Conservation (phyloP, 2,329 filamentous ascomycete genomes). For the Hymenoscyphus albidus region DNA sequence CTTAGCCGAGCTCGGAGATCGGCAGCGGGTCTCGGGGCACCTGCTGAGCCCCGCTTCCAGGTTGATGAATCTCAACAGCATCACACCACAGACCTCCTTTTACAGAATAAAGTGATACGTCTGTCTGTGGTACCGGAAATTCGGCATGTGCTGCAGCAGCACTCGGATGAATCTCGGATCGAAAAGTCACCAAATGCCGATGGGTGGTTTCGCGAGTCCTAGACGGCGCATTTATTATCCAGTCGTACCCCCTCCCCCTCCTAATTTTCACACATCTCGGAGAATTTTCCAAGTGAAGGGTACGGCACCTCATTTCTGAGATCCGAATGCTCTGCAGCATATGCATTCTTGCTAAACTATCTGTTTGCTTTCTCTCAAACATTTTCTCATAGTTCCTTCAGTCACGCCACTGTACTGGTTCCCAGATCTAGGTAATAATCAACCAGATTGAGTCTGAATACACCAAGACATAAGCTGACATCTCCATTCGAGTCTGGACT, state of each 20-base stretch:
- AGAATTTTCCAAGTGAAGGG: background rate
- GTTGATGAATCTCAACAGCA: no score
- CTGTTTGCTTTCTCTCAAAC: no score
- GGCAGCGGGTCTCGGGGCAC: background rate
- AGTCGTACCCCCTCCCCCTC: background rate
- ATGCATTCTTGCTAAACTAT: background rate
- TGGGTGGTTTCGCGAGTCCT: background rate
- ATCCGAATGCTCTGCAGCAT: background rate
- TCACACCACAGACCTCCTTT: no score
- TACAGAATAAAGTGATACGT: no score
- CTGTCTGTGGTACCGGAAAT: no score
- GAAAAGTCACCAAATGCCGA: background rate
- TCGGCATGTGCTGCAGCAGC: no score
- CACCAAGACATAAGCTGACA: no score
- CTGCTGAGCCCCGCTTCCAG: background rate
- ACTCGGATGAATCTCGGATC: background rate
- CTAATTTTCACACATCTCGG: background rate
- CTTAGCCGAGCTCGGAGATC: background rate
- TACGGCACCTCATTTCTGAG: background rate
- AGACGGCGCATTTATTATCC: background rate
- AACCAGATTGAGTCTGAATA: no score
- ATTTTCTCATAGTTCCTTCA: background rate
- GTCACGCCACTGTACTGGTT: background rate
- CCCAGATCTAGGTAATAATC: no score
- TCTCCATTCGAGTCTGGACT: background rate